Evolutionary conservation across 176 grass and related monocot genomes (phyloP).

Genomic region (Triticum urartu): DNA sequence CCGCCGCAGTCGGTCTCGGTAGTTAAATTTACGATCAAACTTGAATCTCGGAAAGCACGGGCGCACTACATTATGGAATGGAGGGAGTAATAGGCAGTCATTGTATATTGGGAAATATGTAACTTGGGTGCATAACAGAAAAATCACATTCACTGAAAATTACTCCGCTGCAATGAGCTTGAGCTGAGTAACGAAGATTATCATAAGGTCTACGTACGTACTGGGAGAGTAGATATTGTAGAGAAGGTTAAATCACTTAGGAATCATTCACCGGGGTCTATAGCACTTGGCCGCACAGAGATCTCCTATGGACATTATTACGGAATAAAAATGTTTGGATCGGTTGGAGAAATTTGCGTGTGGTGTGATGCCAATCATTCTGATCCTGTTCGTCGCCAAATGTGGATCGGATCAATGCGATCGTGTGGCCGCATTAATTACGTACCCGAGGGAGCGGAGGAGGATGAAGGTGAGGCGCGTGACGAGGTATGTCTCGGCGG

Average conservation of each 20-base stretch:
- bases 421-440: too few relatives aligned
- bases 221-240: background rate
- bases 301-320: background rate
- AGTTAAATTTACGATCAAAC: too few relatives aligned
- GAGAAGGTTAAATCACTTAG: background rate
- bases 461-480: slow-evolving; percentile 74
- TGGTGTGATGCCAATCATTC: background rate
- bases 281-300: background rate
- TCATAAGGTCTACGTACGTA: background rate
- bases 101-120: background rate
- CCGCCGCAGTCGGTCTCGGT: too few relatives aligned
- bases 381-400: background rate
- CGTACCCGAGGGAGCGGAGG: slow-evolving; percentile 88
- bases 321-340: background rate
- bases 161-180: background rate
- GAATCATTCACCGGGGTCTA: background rate
- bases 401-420: background rate
- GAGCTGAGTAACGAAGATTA: background rate
- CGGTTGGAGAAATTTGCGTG: background rate
- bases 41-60: too few relatives aligned
- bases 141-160: background rate
- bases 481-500: slow-evolving; percentile 88
- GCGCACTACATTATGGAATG: too few relatives aligned
- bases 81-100: background rate
- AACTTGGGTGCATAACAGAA: background rate